Base-by-base conservation (phyloP, 345 rosid species). In the Dovyalis caffra region DNA sequence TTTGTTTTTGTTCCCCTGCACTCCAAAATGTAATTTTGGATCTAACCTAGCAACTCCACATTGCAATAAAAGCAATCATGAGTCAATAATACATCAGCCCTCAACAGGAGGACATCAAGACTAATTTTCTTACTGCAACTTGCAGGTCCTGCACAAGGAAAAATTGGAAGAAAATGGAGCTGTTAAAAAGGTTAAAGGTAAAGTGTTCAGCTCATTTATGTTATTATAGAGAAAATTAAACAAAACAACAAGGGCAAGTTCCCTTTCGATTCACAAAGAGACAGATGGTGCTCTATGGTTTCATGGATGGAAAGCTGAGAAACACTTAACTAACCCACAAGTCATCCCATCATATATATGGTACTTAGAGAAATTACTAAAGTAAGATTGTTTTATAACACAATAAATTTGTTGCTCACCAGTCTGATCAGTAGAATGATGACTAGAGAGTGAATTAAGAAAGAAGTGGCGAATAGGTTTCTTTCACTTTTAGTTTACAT, bases 61-160 rank as follows among this genome's bases (percentile, higher is more conserved):
- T 23, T 73, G 72, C 23, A 58, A 47, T 73, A 60, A 65, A 62
- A 67, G 49, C 18, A 7, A 72, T n/a, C n/a, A 34, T 21, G 14
- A 51, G 33, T 40, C 47, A 67, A 62, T 51, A 25, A 21, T 64
- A 47, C n/a, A n/a, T 23, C 38, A 28, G n/a, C 23, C 53, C 47
- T 51, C 72, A 67, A 33, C 20, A 49, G 51, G 5, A 71, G 66
- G 40, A 73, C 68, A 71, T 29, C 71, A 32, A 31, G 18, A 64
- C 74, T 82, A 58, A 79, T 71, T 58, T 78, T 61, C 40, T 40
- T 72, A 6, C 31, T 73, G 68, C 64, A 71, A 73, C 71, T 70
- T 78, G 82, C 93, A 95, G 97, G 81, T 85, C 79, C 87, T 92
- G 65, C 77, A 83, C 49, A 76, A 71, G 69, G 78, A 78, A 60